A percentile compares a stretch with the other conserved stretches of the same genome.
phyloP scores from a whole-genome alignment of 257 asterid genomes.

The Gardenia jasminoides region DNA sequence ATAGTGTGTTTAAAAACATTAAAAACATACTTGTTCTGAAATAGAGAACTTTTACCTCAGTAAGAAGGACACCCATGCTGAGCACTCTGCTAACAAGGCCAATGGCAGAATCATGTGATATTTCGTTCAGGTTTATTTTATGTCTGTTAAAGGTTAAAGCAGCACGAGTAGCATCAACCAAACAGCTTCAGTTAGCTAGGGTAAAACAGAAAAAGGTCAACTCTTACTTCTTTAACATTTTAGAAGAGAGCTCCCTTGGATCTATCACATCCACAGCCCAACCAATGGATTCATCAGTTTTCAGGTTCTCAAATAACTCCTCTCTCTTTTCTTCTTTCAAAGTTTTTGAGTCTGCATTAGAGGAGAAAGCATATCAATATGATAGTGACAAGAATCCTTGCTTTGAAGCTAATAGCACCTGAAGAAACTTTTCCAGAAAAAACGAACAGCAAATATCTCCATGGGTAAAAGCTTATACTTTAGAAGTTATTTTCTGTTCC shows the following conservation, averaged over 20 bases:
- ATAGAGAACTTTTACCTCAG: constrained; percentile 61
- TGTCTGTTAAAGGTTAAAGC: constrained; percentile 46
- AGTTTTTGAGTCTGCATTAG: constrained; percentile 77
- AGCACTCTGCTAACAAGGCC: constrained; percentile 74
- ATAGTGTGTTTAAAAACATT: background rate
- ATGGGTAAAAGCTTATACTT: background rate
- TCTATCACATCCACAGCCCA: constrained; percentile 96
- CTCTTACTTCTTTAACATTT: constrained; percentile 83
- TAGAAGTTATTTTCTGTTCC: background rate
- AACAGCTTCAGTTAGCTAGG: background rate
- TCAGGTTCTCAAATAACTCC: constrained; percentile 81
- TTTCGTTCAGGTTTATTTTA: constrained; percentile 87
- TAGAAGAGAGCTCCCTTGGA: constrained; percentile 88
- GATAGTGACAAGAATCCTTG: background rate
- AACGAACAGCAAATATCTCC: background rate
- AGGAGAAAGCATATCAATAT: constrained; percentile 2
- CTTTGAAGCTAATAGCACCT: no score
- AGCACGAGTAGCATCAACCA: constrained; percentile 19
- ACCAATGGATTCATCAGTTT: constrained; percentile 75
- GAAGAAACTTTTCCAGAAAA: background rate
- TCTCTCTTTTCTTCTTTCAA: constrained; percentile 95
- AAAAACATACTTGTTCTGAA: constrained; percentile 12
- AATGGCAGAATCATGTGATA: constrained; percentile 91
- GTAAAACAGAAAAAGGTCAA: constrained; percentile 13
- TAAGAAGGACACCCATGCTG: constrained; percentile 76